Base-by-base conservation (phyloP, 2,329 filamentous ascomycete genomes). In the Colletotrichum viniferum region DNA sequence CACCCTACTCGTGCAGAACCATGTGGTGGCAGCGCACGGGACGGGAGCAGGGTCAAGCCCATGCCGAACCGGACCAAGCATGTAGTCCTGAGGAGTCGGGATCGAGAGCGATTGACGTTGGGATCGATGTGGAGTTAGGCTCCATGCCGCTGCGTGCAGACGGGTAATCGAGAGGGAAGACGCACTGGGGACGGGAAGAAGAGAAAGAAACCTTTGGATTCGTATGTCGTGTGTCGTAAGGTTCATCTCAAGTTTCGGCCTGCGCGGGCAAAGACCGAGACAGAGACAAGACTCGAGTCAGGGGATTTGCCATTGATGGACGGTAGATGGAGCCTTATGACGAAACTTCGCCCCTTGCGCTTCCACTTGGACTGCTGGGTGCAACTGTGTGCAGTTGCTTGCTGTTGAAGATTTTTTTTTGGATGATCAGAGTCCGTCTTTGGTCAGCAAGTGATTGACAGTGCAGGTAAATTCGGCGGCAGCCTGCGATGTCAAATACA, bases 221-320 rank as follows among this genome's bases (percentile, higher is more conserved):
- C 65, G 38, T 68, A 38, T 58, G 58, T 24, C 68, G 67, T 61
- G 28, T 65, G 68, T 30, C 26, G 52, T 32, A 72, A 63, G 38
- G 73, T 75, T 75, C 73, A 36, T 75, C 73, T 75, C 69, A 64
- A 67, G 69, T 63, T 48, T 34, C 30, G 16, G 48, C 26, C 9
- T 24, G 14, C 32, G 26, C 38, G 62, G 38, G 38, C 26, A 28
- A 66, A n/a, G 38, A 48, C 63, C 26, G 62, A 24, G n/a, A 16
- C 26, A 34, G 21, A 24, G 55, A 28, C 36, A 30, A 30, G 16
- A 65, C 52, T 56, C 55, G 69, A 74, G 73, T 72, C 73, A 75
- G 56, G 21, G 26, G 21, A n/a, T 62, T 61, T 32, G 62, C 62
- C 30, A 38, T 74, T 62, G 18, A 55, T 12, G 24, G 26, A 26